These are phyloP conservation scores for Myochromella boudieri DNA, from an alignment of 768 basidiomycete genomes.

Conservation along the genomic window DNA sequence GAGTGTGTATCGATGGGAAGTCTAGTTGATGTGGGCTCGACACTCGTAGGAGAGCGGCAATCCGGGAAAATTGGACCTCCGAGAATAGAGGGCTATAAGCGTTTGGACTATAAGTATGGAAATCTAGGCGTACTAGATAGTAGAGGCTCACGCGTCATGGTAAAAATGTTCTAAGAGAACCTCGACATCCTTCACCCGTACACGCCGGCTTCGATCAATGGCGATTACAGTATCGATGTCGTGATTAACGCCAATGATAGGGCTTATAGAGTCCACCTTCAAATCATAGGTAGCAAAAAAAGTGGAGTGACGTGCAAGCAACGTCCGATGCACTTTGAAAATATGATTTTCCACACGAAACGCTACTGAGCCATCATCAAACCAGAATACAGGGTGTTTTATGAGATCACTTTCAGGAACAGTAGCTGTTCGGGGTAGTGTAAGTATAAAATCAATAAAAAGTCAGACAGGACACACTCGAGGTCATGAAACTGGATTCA, in stretches of 20 bases:
- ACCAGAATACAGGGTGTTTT: conserved; percentile 57
- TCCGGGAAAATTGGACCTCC: conserved; percentile 41
- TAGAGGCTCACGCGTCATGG: conserved; percentile 58
- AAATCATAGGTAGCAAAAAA: conserved; percentile 22
- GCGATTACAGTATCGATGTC: conserved; percentile 16
- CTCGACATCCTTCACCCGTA: conserved; percentile 49
- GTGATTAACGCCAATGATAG: background rate
- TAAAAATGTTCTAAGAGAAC: conserved; percentile 64
- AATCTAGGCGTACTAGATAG: too few species aligned
- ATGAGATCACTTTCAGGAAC: background rate
- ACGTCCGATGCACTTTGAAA: conserved; percentile 57
- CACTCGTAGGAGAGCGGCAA: conserved; percentile 57
- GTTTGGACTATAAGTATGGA: background rate
- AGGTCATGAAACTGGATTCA: background rate
- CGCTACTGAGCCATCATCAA: conserved; percentile 63
- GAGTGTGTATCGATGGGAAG: conserved; percentile 50
- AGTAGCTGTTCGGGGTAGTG: too few species aligned
- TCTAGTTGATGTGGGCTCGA: conserved; percentile 56
- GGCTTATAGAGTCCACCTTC: background rate
- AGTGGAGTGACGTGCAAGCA: conserved; percentile 53
- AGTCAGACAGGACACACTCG: background rate
- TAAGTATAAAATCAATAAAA: background rate
- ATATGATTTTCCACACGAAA: conserved; percentile 41
- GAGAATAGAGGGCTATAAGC: conserved; percentile 43
- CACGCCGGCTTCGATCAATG: conserved; percentile 37